Evolutionary conservation across 2,329 filamentous ascomycete species (phyloP).

Genomic region (Xylariaceae sp.): DNA sequence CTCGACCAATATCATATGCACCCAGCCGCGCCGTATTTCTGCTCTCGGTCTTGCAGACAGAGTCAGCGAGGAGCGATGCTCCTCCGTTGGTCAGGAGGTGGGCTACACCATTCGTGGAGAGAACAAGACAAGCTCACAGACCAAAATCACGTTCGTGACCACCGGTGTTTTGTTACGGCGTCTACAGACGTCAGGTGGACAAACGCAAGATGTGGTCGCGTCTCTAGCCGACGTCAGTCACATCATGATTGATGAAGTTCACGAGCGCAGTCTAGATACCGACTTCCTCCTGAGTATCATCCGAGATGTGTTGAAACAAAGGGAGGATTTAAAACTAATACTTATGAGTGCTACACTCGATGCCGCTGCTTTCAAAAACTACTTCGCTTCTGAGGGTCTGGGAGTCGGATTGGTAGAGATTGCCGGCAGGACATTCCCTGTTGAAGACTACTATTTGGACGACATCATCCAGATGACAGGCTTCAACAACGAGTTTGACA

Average conservation of each 20-base stretch:
- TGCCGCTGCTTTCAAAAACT: constrained; percentile 74
- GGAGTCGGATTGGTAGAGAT: constrained; percentile 81
- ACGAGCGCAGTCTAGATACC: constrained; percentile 90
- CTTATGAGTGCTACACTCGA: constrained; percentile 97
- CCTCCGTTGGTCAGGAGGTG: constrained; percentile 75
- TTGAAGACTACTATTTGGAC: constrained; percentile 84
- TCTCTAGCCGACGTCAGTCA: constrained; percentile 88
- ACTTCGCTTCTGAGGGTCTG: constrained; percentile 66
- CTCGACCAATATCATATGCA: constrained; percentile 86
- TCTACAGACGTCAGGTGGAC: constrained; percentile 82
- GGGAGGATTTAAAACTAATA: constrained; percentile 79
- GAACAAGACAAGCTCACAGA: constrained; percentile 65
- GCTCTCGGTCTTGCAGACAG: constrained; percentile 90
- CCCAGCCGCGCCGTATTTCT: constrained; percentile 89
- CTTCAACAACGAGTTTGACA: constrained; percentile 45
- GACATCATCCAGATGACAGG: constrained; percentile 77
- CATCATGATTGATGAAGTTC: constrained; percentile 92
- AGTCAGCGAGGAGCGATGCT: constrained; percentile 86
- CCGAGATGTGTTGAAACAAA: constrained; percentile 68
- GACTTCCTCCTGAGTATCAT: constrained; percentile 89
- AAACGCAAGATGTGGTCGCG: constrained; percentile 70
- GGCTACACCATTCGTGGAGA: constrained; percentile 91
- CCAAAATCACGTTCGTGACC: constrained; percentile 92
- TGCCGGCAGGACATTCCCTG: constrained; percentile 80
- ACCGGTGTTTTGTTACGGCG: constrained; percentile 87